phyloP scores from a whole-genome alignment of 345 rosid genomes.

The Eucalyptus cladocalyx region DNA sequence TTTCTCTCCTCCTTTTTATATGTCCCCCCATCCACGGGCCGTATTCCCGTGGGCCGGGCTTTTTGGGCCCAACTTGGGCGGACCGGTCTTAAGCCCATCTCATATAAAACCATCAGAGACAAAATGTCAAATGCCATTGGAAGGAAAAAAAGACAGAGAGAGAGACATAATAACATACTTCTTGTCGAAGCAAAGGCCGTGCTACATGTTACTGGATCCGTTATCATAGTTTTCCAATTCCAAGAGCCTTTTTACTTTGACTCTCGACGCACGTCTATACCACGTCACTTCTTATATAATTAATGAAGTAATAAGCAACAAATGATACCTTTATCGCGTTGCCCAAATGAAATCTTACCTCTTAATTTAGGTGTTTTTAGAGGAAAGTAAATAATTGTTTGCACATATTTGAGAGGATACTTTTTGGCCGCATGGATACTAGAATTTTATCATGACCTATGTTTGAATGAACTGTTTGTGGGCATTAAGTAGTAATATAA shows the following conservation, averaged over 20 bases:
- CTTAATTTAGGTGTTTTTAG: neutral
- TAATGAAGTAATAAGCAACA: neutral
- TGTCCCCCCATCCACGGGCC: too few relatives aligned
- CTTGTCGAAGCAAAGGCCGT: neutral
- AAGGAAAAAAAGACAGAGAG: fast-evolving
- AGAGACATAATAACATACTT: neutral
- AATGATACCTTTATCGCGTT: neutral
- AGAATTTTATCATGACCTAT: too few relatives aligned
- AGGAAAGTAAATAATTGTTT: too few relatives aligned
- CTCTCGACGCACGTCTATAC: too few relatives aligned
- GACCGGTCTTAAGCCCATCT: too few relatives aligned
- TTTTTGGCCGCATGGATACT: too few relatives aligned
- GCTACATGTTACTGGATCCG: neutral
- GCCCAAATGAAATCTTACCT: neutral
- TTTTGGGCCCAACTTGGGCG: too few relatives aligned
- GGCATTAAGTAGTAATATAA: neutral
- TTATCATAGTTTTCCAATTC: neutral
- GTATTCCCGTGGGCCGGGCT: too few relatives aligned
- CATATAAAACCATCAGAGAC: too few relatives aligned
- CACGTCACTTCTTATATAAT: neutral
- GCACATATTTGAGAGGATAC: neutral
- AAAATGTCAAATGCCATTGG: neutral
- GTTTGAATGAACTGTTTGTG: neutral
- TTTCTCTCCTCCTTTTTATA: too few relatives aligned
- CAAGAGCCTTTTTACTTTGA: neutral